Percentiles rank a stretch among this genome's conserved stretches.
Conservation (phyloP, 2,329 filamentous ascomycete genomes). For the Tetracladium maxilliforme region DNA sequence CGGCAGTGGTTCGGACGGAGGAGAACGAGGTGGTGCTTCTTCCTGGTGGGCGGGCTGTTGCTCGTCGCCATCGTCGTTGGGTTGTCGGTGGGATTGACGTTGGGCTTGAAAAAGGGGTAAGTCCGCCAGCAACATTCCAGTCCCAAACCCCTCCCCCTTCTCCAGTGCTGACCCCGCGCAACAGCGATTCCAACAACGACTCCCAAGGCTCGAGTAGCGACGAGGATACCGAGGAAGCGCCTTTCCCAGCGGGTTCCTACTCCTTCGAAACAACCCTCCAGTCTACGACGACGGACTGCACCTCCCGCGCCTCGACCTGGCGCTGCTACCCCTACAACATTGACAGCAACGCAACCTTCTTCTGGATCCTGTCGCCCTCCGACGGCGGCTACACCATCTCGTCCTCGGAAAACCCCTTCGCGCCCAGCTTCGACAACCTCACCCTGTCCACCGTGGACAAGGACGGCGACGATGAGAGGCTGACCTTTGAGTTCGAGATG, state of each 20-base stretch:
- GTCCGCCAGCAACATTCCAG: too few relatives aligned
- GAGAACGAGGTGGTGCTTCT: too few relatives aligned
- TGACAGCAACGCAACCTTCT: conserved; percentile 34
- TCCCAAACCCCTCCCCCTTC: too few relatives aligned
- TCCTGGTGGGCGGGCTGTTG: too few relatives aligned
- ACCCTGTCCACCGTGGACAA: conserved; percentile 31
- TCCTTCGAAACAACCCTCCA: conserved; percentile 42
- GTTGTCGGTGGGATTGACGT: too few relatives aligned
- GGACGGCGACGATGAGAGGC: conserved; percentile 33
- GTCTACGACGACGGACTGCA: conserved; percentile 37
- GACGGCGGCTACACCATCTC: conserved; percentile 33
- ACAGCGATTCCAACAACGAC: too few relatives aligned
- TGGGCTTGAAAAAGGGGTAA: too few relatives aligned
- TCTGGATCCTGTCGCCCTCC: conserved; percentile 41
- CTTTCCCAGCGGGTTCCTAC: conserved; percentile 49
- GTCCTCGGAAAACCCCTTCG: conserved; percentile 37
- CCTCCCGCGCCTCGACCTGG: conserved; percentile 42
- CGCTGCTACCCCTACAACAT: conserved; percentile 42
- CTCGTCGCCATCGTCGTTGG: too few relatives aligned
- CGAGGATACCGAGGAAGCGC: too few relatives aligned
- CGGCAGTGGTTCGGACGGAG: too few relatives aligned
- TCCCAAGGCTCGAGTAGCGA: too few relatives aligned
- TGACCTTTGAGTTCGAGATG: conserved; percentile 38
- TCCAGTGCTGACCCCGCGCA: too few relatives aligned
- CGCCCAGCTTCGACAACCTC: conserved; percentile 36